These are phyloP conservation scores for Xylaria sp. DNA, from an alignment of 2,329 filamentous ascomycete genomes.

Conservation along the genomic window DNA sequence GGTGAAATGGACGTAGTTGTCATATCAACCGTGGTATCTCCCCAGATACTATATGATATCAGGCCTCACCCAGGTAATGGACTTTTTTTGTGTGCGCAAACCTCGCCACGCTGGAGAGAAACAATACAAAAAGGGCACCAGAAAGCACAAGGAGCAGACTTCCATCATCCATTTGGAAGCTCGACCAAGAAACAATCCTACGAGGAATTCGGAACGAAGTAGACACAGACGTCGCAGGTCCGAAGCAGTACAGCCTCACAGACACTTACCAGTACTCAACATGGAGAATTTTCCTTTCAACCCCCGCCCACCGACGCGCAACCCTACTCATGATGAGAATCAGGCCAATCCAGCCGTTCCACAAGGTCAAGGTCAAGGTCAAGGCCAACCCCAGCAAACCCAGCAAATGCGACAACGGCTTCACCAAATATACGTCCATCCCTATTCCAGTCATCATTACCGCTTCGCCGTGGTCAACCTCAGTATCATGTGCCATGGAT, in stretches of 20 bases:
- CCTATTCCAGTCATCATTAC: slow-evolving; percentile 38
- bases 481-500: slow-evolving; percentile 28
- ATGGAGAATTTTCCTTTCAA: not conserved
- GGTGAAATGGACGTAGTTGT: not conserved
- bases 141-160: slow-evolving; percentile 2
- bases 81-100: slow-evolving; percentile 34
- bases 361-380: not conserved
- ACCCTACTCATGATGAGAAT: not conserved
- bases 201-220: not conserved
- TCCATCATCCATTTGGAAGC: slow-evolving; percentile 5
- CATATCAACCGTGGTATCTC: not conserved
- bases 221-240: not conserved
- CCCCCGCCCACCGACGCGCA: not conserved
- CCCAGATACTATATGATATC: not conserved
- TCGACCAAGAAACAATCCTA: not conserved
- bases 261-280: not conserved
- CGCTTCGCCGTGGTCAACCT: slow-evolving; percentile 47
- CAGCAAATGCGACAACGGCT: not conserved
- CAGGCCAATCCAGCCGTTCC: too few species aligned
- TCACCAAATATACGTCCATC: slow-evolving; percentile 42
- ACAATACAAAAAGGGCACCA: not conserved
- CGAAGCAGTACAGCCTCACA: not conserved
- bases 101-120: slow-evolving; percentile 20
- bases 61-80: slow-evolving; percentile 18
- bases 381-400: not conserved